Evolutionary conservation across 163 green algal genomes (phyloP).

Genomic region (Prototheca wickerhamii): DNA sequence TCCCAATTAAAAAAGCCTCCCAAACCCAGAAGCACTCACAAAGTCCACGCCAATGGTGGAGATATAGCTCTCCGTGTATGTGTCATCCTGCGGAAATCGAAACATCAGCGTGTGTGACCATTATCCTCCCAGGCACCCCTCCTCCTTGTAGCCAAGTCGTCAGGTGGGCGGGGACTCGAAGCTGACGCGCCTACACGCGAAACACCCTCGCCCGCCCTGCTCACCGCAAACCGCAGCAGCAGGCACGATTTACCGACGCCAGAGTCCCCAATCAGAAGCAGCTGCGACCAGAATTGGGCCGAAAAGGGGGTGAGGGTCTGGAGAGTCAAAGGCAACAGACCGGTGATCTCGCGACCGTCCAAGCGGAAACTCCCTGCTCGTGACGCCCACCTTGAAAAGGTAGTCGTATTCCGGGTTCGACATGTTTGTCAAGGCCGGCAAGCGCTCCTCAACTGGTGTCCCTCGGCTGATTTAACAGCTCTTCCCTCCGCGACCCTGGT

Average conservation of each 20-base stretch:
- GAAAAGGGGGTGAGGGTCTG: not conserved
- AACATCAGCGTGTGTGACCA: not conserved
- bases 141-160: too few species aligned
- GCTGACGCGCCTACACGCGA: not conserved
- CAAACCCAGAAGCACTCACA: slow-evolving; percentile 51
- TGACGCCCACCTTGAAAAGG: not conserved
- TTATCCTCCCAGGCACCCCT: not conserved
- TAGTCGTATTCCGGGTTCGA: slow-evolving; percentile 31
- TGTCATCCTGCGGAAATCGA: slow-evolving; percentile 82
- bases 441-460: too few species aligned
- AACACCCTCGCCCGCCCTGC: slow-evolving; percentile 3
- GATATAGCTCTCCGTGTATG: slow-evolving; percentile 99
- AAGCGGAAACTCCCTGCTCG: not conserved
- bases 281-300: slow-evolving; percentile 31
- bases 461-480: too few species aligned
- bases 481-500: too few species aligned
- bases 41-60: slow-evolving; percentile 99
- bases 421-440: not conserved
- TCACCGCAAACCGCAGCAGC: slow-evolving; percentile 88
- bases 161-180: too few species aligned
- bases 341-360: not conserved
- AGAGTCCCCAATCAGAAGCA: slow-evolving; percentile 91
- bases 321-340: not conserved
- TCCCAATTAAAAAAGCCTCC: too few species aligned
- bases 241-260: slow-evolving; percentile 95